Base-by-base conservation (phyloP, 352 stramenopile genomes). In the Pythium monospermum region DNA sequence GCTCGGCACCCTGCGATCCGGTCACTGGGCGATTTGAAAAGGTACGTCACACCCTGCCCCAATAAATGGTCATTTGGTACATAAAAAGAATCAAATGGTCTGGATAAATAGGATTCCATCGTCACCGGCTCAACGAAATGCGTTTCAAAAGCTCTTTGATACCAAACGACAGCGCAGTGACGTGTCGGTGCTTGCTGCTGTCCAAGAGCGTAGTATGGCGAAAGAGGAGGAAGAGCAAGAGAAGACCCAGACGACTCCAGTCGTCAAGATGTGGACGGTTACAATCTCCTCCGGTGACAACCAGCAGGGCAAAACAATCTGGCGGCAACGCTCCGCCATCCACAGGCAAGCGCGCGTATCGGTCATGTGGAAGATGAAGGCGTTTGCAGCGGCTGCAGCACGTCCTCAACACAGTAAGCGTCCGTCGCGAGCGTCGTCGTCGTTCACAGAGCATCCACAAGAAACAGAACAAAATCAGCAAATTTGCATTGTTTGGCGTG, bases 321-420 rank as follows among this genome's bases (percentile, higher is more conserved):
- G 50, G 50, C 42, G 16, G 18, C 40, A 39, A 21, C 19, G 32
- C 12, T 25, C 22, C 8, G 27, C 13, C 0, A 41, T 59, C 0
- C n/a, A 19, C 2, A 53, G 31, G 28, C 52, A 59, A 42, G 23
- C 52, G 1, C 52, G 32, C 16, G 52, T 53, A 15, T 53, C 52
- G 27, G 21, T 59, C 33, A 53, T 41, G 37, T 59, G 52, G 52
- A 59, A 52, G 15, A 45, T 53, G 42, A 30, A 25, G 22, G 42
- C 42, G 15, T 53, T 53, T 21, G 18, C 28, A 8, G 13, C 15
- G 12, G 31, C 36, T 3, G 12, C 33, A 27, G 10, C 39, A 36
- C 21, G 33, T 25, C 22, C 28, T 6, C 15, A 19, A 28, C 28
- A 16, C 28, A 26, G 16, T 39, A 28, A 33, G 8, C n/a, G n/a